These are phyloP conservation scores for Nicotiana obtusifolia DNA, from an alignment of 257 asterid genomes.

Conservation along the genomic window DNA sequence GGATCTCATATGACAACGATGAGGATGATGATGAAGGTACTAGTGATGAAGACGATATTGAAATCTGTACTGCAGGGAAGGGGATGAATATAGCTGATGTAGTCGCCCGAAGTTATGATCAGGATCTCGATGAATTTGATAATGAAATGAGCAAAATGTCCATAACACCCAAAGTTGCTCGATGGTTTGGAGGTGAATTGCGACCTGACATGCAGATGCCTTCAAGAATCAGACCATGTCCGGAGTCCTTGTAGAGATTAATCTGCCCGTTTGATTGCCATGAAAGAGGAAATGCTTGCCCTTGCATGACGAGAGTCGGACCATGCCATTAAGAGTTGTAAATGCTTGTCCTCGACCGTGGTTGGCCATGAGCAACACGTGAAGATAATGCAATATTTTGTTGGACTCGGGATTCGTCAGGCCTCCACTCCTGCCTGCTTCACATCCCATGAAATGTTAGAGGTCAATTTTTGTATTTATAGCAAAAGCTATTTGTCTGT, in stretches of 20 bases:
- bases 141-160: not conserved
- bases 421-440: not conserved
- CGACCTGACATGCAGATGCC: slow-evolving; percentile 57
- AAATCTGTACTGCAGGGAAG: slow-evolving; percentile 16
- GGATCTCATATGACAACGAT: slow-evolving; percentile 38
- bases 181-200: slow-evolving; percentile 7
- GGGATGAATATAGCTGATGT: slow-evolving; percentile 42
- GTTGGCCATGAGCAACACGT: not conserved
- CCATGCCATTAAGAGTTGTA: not conserved
- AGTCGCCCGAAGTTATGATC: slow-evolving; percentile 21
- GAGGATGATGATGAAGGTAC: slow-evolving; percentile 48
- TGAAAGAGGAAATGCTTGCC: not conserved
- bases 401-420: not conserved
- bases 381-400: not conserved
- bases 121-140: not conserved
- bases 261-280: not conserved
- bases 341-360: not conserved
- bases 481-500: not conserved
- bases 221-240: slow-evolving; percentile 75
- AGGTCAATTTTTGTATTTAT: not conserved
- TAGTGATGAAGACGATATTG: slow-evolving; percentile 54
- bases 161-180: not conserved
- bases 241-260: slow-evolving; percentile 57
- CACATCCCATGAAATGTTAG: not conserved
- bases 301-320: not conserved